Evolutionary conservation across 495 filamentous ascomycete species (phyloP).

Genomic region (Neurospora sp.): DNA sequence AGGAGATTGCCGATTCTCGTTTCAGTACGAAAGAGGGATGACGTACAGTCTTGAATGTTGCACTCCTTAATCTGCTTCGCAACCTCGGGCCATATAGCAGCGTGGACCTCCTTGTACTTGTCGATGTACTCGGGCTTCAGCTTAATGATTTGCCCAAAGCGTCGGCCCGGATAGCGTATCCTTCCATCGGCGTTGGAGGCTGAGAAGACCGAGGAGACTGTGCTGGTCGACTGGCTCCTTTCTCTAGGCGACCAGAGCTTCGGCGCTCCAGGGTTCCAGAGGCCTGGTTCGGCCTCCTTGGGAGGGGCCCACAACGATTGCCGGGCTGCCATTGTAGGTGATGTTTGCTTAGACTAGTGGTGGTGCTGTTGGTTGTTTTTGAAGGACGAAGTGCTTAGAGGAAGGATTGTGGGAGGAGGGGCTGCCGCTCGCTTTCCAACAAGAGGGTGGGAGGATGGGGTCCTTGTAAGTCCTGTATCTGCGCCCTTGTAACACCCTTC

Average conservation of each 20-base stretch:
- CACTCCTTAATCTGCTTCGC: conserved; percentile 60
- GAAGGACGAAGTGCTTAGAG: background rate
- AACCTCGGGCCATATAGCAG: conserved; percentile 64
- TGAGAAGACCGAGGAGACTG: background rate
- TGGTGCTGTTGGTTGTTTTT: background rate
- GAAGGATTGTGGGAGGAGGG: background rate
- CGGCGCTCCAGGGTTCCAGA: background rate
- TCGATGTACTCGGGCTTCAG: conserved; percentile 53
- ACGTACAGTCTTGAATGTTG: conserved; percentile 61
- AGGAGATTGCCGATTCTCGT: background rate
- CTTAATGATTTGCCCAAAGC: conserved; percentile 59
- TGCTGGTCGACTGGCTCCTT: background rate
- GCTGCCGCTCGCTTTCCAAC: background rate
- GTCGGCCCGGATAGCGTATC: conserved; percentile 29
- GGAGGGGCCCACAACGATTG: background rate
- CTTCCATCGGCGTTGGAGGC: background rate
- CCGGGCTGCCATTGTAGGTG: background rate
- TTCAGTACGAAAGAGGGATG: background rate
- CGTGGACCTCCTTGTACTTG: conserved; percentile 63
- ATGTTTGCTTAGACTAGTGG: background rate
- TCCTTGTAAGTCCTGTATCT: background rate
- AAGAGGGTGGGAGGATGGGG: background rate
- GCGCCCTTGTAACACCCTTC: background rate
- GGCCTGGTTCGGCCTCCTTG: background rate
- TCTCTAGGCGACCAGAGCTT: background rate